phyloP scores from a whole-genome alignment of 75 land plant genomes.

The Pinus tabuliformis region DNA sequence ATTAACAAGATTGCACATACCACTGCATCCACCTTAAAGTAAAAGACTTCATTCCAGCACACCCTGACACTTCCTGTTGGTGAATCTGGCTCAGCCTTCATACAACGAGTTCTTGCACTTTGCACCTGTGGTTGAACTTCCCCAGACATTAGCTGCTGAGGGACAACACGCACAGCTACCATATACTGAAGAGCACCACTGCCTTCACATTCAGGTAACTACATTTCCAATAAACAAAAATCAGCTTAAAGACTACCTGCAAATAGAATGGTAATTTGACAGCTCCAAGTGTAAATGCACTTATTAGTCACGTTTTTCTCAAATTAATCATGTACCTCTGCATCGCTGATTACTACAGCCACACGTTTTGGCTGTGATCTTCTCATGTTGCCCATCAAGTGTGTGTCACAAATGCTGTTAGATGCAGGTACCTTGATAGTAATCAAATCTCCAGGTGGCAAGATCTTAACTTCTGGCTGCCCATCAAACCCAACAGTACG shows the following conservation, averaged over 20 bases:
- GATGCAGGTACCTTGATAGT: constrained; percentile 67
- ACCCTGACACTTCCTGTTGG: constrained; percentile 25
- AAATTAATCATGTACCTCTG: constrained; percentile 48
- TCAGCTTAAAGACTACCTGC: neutral
- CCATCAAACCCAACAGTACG: constrained; percentile 53
- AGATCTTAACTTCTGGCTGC: constrained; percentile 32
- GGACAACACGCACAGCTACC: constrained; percentile 52
- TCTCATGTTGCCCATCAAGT: constrained; percentile 30
- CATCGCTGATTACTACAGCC: constrained; percentile 53
- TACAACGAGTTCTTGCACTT: constrained; percentile 83
- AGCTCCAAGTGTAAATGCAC: no score
- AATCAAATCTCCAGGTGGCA: constrained; percentile 69
- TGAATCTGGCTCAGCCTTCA: constrained; percentile 17
- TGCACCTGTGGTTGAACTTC: constrained; percentile 47
- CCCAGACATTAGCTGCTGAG: constrained; percentile 18
- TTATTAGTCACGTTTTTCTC: neutral
- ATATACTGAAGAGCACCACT: constrained; percentile 52
- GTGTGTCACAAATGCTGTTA: constrained; percentile 61
- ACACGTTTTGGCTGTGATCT: constrained; percentile 38
- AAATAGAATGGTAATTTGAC: neutral
- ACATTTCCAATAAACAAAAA: constrained; percentile 10
- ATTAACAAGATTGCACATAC: constrained; percentile 25
- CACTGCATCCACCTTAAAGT: constrained; percentile 75
- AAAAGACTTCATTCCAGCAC: constrained; percentile 80
- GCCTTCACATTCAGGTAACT: constrained; percentile 57